Evolutionary conservation across 2,329 filamentous ascomycete genomes (phyloP).

Genomic region (Colletotrichum higginsianum): DNA sequence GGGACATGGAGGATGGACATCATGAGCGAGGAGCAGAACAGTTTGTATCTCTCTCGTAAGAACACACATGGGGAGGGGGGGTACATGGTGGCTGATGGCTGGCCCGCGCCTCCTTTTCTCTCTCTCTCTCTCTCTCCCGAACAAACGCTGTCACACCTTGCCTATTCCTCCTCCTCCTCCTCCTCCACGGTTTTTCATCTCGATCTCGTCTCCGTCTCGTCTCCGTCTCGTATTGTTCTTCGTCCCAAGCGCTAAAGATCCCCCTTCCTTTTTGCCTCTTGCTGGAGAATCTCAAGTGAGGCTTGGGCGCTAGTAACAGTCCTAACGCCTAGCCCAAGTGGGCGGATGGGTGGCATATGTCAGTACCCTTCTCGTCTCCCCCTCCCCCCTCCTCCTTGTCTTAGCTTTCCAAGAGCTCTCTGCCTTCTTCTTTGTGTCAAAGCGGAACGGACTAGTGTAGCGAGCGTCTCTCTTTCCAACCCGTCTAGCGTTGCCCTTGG

Average conservation of each 20-base stretch:
- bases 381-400: too few species aligned
- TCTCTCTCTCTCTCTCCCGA: conserved; percentile 1
- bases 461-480: conserved; percentile 20
- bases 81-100: too few species aligned
- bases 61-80: background rate
- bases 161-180: background rate
- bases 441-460: conserved; percentile 24
- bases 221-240: conserved; percentile 6
- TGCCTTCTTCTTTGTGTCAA: conserved; percentile 27
- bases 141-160: conserved; percentile 16
- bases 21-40: background rate
- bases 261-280: conserved; percentile 4
- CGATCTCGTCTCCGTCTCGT: background rate
- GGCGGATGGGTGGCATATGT: conserved; percentile 33
- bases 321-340: conserved; percentile 15
- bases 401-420: too few species aligned
- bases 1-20: conserved; percentile 5
- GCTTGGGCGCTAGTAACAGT: background rate
- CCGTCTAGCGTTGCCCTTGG: conserved; percentile 23
- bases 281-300: conserved; percentile 25
- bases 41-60: background rate
- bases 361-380: conserved; percentile 24
- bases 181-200: background rate
- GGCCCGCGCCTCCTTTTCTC: background rate
- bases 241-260: background rate